Evolutionary conservation across 2,329 filamentous ascomycete genomes (phyloP), one percentile per base, ranked within the genome.

Genomic region (Neofusicoccum kwambonambiense): DNA sequence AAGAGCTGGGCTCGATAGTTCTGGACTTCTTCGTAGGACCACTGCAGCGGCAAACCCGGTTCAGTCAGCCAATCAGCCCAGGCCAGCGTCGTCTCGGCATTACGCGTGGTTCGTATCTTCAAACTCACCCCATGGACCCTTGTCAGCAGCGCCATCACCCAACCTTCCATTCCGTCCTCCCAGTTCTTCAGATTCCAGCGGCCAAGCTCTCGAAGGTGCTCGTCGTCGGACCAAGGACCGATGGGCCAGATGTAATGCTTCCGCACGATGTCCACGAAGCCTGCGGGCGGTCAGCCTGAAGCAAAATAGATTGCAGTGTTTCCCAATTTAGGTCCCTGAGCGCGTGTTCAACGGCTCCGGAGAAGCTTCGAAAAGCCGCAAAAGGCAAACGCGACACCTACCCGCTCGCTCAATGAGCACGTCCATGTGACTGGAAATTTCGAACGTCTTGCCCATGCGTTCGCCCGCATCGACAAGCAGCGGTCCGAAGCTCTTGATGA

Each of bases 81-180:
- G 37, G 13, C 6, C 56, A 47, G 27, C 1, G 22, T 37, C n/a
- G 15, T n/a, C 15, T 42, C 31, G 15, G 54, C 15, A 22, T 17
- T 31, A 7, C 12, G 27, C 19, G 22, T 34, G 5, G 37, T 37
- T 35, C 31, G 35, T 35, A 9, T 35, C 12, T 17, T 34, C 11
- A 45, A 41, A 69, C 69, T 64, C 63, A 71, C 70, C 3, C 76
- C 76, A 4, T 79, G 64, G 1, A 77, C 60, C 13, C 76, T 50
- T n/a, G 77, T 79, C 65, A 78, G 78, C 52, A 76, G 67, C 42
- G 76, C 77, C 70, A 79, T 71, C 5, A 75, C 69, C 78, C 78
- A 80, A 1, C 76, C 74, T 66, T 80, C 78, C 60, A 80, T 70
- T 2, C 77, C 77, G 47, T 78, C 76, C 51, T 71, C 69, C 77